Conservation (phyloP, 1,139 yeast species). For the Maudiozyma humilis region DNA sequence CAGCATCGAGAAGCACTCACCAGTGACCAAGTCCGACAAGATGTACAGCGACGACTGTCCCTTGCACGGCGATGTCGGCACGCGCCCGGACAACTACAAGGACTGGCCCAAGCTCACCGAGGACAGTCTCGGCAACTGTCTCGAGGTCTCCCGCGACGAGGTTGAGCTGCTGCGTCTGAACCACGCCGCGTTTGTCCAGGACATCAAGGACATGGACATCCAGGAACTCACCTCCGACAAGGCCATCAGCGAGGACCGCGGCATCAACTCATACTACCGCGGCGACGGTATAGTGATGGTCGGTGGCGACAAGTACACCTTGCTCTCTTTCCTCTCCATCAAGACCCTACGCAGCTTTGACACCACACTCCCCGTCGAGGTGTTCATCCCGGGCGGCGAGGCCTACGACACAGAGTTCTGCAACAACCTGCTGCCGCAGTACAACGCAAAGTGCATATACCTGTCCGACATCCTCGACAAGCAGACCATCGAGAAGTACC, state of each 20-base stretch:
- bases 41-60: slow-evolving; percentile 19
- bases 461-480: slow-evolving; percentile 33
- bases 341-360: slow-evolving; percentile 47
- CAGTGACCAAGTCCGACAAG: slow-evolving; percentile 18
- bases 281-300: slow-evolving; percentile 60
- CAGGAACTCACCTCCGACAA: slow-evolving; percentile 31
- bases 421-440: slow-evolving; percentile 41
- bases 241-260: not conserved
- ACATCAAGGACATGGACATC: slow-evolving; percentile 40
- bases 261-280: slow-evolving; percentile 32
- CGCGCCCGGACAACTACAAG: slow-evolving; percentile 16
- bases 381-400: slow-evolving; percentile 48
- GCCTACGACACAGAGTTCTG: slow-evolving; percentile 45
- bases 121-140: slow-evolving; percentile 19
- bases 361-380: slow-evolving; percentile 51
- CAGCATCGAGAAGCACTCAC: slow-evolving; percentile 11
- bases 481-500: slow-evolving; percentile 31
- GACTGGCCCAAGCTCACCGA: slow-evolving; percentile 21
- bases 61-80: slow-evolving; percentile 22
- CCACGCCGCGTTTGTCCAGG: slow-evolving; percentile 47
- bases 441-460: slow-evolving; percentile 49
- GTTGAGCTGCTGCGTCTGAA: slow-evolving; percentile 41
- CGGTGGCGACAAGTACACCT: slow-evolving; percentile 54
- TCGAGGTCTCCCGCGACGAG: slow-evolving; percentile 41
- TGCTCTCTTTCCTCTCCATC: slow-evolving; percentile 47